A percentile compares a stretch with the other conserved stretches of the same genome.
phyloP scores from a whole-genome alignment of 805 yeast species.

The Tetrapisispora nanseiensis region DNA sequence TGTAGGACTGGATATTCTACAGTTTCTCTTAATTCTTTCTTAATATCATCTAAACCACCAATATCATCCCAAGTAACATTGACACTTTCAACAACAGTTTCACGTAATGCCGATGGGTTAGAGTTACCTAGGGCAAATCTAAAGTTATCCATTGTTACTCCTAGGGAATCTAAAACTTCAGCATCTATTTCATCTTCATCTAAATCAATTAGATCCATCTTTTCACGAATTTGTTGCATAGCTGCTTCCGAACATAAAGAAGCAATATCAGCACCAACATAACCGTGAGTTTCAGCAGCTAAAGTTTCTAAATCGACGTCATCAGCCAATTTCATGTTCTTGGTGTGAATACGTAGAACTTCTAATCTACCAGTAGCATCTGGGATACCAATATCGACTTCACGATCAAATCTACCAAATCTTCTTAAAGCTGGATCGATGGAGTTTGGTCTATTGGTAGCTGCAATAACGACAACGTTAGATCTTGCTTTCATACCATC shows the following conservation, averaged over 20 bases:
- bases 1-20: conserved; percentile 98
- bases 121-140: conserved; percentile 96
- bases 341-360: conserved; percentile 93
- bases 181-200: conserved; percentile 74
- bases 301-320: conserved; percentile 94
- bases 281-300: conserved; percentile 98
- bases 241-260: conserved; percentile 99
- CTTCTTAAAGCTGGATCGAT: conserved; percentile 75
- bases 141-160: conserved; percentile 98
- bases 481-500: conserved; percentile 99
- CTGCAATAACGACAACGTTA: conserved; percentile 96
- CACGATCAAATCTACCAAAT: conserved; percentile 86
- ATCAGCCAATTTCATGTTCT: conserved; percentile 92
- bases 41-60: conserved; percentile 95
- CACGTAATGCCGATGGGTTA: conserved; percentile 98
- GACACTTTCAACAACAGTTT: conserved; percentile 97
- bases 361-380: conserved; percentile 98
- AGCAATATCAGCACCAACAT: conserved; percentile 98
- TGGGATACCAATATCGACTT: conserved; percentile 87
- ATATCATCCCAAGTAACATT: conserved; percentile 99
- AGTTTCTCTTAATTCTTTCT: conserved; percentile 94
- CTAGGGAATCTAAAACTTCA: conserved; percentile 88
- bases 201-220: conserved; percentile 78
- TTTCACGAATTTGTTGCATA: conserved; percentile 99
- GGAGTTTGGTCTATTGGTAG: conserved; percentile 72